Conservation (phyloP, 225 moss, liverwort and hornwort genomes). For the Polytrichum commune region DNA sequence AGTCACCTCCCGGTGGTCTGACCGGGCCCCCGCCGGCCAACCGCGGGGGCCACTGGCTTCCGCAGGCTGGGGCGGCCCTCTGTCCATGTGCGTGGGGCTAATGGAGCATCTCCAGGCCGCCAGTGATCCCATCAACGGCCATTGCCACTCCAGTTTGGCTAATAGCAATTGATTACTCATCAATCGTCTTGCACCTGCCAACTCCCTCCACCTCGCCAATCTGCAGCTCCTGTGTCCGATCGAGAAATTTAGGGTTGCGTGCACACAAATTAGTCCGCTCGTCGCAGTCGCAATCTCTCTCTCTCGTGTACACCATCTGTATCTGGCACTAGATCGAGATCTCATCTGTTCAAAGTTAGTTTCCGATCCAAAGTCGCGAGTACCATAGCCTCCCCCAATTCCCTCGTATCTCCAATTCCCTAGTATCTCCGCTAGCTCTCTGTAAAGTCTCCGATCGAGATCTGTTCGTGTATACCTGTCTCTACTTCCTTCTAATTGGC, state of each 20-base stretch:
- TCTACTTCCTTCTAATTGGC: neutral
- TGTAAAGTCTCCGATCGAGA: neutral
- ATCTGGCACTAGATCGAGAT: neutral
- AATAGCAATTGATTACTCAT: neutral
- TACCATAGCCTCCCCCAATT: neutral
- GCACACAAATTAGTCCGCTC: too few relatives aligned
- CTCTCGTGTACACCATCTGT: neutral
- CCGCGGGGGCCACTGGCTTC: too few relatives aligned
- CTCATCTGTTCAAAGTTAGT: neutral
- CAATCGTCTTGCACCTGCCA: slow-evolving; percentile 1
- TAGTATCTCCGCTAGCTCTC: neutral
- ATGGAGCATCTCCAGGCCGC: too few relatives aligned
- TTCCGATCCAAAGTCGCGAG: neutral
- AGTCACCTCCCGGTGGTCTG: too few relatives aligned
- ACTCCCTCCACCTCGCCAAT: neutral
- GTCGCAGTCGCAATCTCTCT: neutral
- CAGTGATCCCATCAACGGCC: too few relatives aligned
- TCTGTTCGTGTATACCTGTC: neutral
- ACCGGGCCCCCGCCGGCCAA: too few relatives aligned
- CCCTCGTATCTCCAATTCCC: too few relatives aligned
- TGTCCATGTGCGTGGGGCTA: too few relatives aligned
- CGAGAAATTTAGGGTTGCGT: neutral
- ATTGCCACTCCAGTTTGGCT: too few relatives aligned
- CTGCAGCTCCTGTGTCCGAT: neutral
- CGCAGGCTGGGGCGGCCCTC: too few relatives aligned